Conservation (phyloP, 1,139 yeast genomes). For the Lodderomyces margitis region DNA sequence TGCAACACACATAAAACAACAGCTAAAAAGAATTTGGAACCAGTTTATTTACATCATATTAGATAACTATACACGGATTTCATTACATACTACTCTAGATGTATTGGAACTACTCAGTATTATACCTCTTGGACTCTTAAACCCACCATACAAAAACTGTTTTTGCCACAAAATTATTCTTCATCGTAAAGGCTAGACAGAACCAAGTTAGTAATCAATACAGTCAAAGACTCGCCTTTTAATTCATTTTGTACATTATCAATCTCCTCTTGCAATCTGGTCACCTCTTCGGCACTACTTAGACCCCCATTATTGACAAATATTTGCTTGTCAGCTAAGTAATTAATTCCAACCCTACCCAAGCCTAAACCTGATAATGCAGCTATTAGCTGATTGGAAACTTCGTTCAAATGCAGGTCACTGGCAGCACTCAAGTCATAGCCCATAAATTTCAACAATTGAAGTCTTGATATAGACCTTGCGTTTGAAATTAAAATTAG, state of each 20-base stretch:
- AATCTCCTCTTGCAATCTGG: conserved; percentile 16
- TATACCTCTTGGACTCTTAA: no score
- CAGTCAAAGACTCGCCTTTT: conserved; percentile 28
- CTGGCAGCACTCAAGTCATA: conserved; percentile 14
- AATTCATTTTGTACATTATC: conserved; percentile 23
- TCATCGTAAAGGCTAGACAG: background rate
- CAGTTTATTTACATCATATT: no score
- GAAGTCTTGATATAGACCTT: conserved; percentile 21
- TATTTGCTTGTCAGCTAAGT: conserved; percentile 21
- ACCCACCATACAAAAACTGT: no score
- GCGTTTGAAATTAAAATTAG: conserved; percentile 28
- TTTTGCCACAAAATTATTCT: no score
- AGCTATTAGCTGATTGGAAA: conserved; percentile 19
- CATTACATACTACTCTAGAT: no score
- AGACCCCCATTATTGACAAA: conserved; percentile 22
- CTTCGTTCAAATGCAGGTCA: conserved; percentile 12
- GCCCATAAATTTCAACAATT: conserved; percentile 28
- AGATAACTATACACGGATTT: no score
- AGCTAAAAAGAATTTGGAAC: no score
- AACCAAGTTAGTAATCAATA: conserved; percentile 22
- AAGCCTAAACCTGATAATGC: conserved; percentile 27
- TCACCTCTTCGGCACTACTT: conserved; percentile 1
- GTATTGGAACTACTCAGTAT: no score
- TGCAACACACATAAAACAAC: no score
- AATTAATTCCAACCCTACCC: conserved; percentile 31